Evolutionary conservation across 1,284 basidiomycete genomes (phyloP), one percentile per base, ranked within the genome.

Genomic region (Cutaneotrichosporon cutaneum): DNA sequence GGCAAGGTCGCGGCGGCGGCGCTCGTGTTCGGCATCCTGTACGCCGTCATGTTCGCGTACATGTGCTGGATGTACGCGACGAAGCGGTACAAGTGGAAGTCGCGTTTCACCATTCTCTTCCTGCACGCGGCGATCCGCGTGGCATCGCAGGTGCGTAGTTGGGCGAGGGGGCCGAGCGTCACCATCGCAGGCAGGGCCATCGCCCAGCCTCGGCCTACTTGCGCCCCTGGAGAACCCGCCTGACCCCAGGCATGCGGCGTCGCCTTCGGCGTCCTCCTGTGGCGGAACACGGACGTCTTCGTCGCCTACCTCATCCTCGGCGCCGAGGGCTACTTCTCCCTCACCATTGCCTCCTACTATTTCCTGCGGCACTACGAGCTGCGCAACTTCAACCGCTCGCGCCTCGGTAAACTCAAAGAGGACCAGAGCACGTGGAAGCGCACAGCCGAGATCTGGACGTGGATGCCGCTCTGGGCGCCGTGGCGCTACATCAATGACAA

Each of bases 311-410:
- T 72, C 60, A 61, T 71, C 51, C 64, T 71, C 51, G 60, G 61
- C 11, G 71, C 71, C 21, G 71, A 72, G 48, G 71, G 71, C n/a
- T 72, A 72, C 63, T 72, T 72, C 39, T 70, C 68, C 26, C 64
- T 72, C 7, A 66, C 64, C 18, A 61, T 66, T n/a, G 64, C 64
- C 10, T 42, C 64, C 3, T 66, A 63, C 57, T 59, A 66, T 61
- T 63, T 66, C 45, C 59, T 66, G 33, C 59, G 63, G 54, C 59
- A 63, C 57, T 66, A 53, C 21, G 61, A 63, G 54, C 50, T 60
- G 30, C 35, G 39, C 10, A 42, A 57, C 50, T 60, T 63, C 30
- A 61, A 61, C 16, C 21, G 2, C n/a, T 63, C 61, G 2, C 50
- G 42, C 4, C 64, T 66, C 8, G 59, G 61, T 3, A 54, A 39